phyloP scores from a whole-genome alignment of 805 yeast species.

The Yamadazyma nakazawae region DNA sequence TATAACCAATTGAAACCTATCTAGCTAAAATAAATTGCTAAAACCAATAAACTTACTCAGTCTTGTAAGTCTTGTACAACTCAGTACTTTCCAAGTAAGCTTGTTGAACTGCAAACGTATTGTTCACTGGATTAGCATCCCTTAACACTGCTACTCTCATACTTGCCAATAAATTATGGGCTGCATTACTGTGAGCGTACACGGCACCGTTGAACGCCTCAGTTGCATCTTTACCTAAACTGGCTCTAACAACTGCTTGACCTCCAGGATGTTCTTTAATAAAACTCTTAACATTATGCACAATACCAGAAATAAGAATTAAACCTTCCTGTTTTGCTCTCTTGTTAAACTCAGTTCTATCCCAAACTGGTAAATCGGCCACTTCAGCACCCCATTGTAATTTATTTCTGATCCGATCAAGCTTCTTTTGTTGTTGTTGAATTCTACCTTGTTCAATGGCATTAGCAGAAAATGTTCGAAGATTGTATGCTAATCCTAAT shows the following conservation, averaged over 20 bases:
- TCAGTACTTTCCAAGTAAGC: constrained; percentile 35
- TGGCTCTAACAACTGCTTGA: constrained; percentile 63
- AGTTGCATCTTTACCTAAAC: constrained; percentile 79
- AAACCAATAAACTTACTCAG: neutral
- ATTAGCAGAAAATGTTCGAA: constrained; percentile 73
- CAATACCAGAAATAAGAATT: constrained; percentile 72
- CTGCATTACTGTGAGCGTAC: constrained; percentile 81
- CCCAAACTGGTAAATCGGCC: constrained; percentile 70
- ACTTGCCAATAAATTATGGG: constrained; percentile 75
- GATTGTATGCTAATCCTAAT: constrained; percentile 67
- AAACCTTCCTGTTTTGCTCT: constrained; percentile 54
- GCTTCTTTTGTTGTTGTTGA: constrained; percentile 80
- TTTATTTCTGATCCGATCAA: constrained; percentile 57
- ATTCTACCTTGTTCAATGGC: constrained; percentile 79
- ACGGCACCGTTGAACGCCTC: constrained; percentile 85
- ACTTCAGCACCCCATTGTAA: constrained; percentile 77
- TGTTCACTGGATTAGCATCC: constrained; percentile 56
- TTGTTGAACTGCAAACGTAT: constrained; percentile 54
- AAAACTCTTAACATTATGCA: constrained; percentile 69
- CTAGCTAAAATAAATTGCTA: neutral
- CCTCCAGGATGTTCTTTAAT: constrained; percentile 85
- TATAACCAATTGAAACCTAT: neutral
- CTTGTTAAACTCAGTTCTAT: constrained; percentile 55
- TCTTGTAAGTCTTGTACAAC: constrained; percentile 5
- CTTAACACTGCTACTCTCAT: constrained; percentile 79